phyloP scores from a whole-genome alignment of 139 green algal species.

The Haematococcus lacustris region DNA sequence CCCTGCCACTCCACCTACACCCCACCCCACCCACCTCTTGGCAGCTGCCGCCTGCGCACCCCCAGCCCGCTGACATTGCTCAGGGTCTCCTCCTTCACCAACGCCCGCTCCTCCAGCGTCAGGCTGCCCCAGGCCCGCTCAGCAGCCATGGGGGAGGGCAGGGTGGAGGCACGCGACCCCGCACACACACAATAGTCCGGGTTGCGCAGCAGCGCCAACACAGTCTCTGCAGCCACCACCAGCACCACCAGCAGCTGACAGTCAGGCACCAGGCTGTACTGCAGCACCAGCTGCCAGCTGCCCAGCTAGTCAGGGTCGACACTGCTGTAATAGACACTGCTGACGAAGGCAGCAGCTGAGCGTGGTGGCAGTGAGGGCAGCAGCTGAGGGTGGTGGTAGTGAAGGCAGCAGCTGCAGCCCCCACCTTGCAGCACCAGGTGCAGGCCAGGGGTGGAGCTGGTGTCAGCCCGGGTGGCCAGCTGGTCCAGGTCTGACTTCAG shows the following conservation, averaged over 20 bases:
- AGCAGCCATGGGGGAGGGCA: conserved; percentile 6
- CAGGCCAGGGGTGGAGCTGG: conserved; percentile 54
- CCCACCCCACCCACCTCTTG: too few relatives aligned
- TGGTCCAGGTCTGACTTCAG: conserved; percentile 77
- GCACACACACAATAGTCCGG: conserved; percentile 84
- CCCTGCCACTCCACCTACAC: too few relatives aligned
- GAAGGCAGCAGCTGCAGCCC: neutral
- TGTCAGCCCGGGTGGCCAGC: conserved; percentile 77
- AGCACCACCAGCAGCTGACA: conserved; percentile 3
- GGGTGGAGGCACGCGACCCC: neutral
- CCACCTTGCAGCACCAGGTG: conserved; percentile 69
- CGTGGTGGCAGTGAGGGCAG: too few relatives aligned
- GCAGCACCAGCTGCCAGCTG: too few relatives aligned
- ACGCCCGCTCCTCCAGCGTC: conserved; percentile 57
- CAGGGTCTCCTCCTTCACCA: conserved; percentile 85
- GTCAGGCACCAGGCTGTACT: neutral
- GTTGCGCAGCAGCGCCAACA: conserved; percentile 83
- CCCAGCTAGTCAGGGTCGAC: too few relatives aligned
- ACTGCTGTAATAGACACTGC: too few relatives aligned
- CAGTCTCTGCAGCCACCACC: conserved; percentile 59
- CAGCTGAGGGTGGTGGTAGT: neutral
- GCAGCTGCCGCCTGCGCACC: too few relatives aligned
- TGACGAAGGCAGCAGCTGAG: too few relatives aligned
- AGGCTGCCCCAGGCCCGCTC: conserved; percentile 74
- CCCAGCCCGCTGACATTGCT: conserved; percentile 63